Conservation (phyloP, 2,329 filamentous ascomycete genomes). For the Periconia digitata region DNA sequence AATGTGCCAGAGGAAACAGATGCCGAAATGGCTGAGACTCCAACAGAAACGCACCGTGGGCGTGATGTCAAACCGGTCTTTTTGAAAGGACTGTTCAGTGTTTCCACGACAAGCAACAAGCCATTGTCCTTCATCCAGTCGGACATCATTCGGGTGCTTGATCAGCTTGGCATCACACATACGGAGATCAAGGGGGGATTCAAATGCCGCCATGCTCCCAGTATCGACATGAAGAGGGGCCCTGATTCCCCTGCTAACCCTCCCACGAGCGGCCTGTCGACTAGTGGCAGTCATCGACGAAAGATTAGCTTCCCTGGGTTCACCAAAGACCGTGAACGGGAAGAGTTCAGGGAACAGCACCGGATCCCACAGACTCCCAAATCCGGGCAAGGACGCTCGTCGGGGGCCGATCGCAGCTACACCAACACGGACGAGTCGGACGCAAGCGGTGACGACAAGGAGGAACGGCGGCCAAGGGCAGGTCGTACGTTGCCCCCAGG, state of each 20-base stretch:
- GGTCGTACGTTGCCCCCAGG: slow-evolving; percentile 59
- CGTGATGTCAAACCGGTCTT: slow-evolving; percentile 91
- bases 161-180: slow-evolving; percentile 86
- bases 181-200: slow-evolving; percentile 93
- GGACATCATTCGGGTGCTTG: slow-evolving; percentile 88
- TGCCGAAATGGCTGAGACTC: slow-evolving; percentile 65
- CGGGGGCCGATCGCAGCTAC: slow-evolving; percentile 68
- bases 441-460: slow-evolving; percentile 64
- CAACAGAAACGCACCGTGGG: slow-evolving; percentile 57
- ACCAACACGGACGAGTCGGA: slow-evolving; percentile 86
- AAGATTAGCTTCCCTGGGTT: slow-evolving; percentile 84
- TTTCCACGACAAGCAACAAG: slow-evolving; percentile 93
- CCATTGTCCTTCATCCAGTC: slow-evolving; percentile 80
- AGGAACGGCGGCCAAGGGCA: slow-evolving; percentile 44
- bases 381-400: slow-evolving; percentile 48
- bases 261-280: slow-evolving; percentile 26
- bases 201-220: slow-evolving; percentile 82
- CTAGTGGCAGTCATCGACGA: slow-evolving; percentile 60
- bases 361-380: slow-evolving; percentile 54
- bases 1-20: slow-evolving; percentile 92
- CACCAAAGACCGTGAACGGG: slow-evolving; percentile 63
- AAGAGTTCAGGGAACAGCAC: slow-evolving; percentile 69
- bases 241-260: slow-evolving; percentile 53
- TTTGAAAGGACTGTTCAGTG: slow-evolving; percentile 94
- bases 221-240: slow-evolving; percentile 80